Evolutionary conservation across 1,284 basidiomycete species (phyloP).

Genomic region (Ganoderma multipileum): DNA sequence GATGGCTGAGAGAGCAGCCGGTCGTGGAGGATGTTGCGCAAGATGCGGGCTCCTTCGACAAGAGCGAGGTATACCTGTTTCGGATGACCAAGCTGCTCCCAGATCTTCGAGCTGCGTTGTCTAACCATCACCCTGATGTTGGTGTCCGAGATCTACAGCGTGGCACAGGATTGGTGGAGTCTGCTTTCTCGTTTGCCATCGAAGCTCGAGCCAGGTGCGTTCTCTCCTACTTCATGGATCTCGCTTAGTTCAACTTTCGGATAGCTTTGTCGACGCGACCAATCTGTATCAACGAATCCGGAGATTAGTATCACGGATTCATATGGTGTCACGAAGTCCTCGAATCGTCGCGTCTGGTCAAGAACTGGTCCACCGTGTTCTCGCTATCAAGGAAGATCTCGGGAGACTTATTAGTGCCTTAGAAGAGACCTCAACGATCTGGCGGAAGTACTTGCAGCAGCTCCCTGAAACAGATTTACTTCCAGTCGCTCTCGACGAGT

Average conservation of each 20-base stretch:
- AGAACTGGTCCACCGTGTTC: conserved; percentile 39
- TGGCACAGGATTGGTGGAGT: conserved; percentile 84
- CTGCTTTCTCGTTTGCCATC: conserved; percentile 71
- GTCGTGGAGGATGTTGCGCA: conserved; percentile 33
- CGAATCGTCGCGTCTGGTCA: conserved; percentile 37
- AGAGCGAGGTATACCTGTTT: conserved; percentile 75
- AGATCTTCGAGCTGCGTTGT: conserved; percentile 68
- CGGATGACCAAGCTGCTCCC: conserved; percentile 76
- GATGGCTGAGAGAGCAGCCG: conserved; percentile 74
- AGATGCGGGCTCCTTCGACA: conserved; percentile 36
- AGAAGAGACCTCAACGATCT: conserved; percentile 45
- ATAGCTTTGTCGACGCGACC: conserved; percentile 29
- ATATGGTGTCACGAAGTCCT: conserved; percentile 15
- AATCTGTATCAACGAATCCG: conserved; percentile 21
- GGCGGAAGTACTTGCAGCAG: conserved; percentile 25
- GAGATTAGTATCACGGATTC: conserved; percentile 29
- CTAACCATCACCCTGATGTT: conserved; percentile 83
- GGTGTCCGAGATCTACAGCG: conserved; percentile 86
- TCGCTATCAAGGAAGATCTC: conserved; percentile 42
- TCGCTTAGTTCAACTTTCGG: conserved; percentile 28
- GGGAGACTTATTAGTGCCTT: conserved; percentile 47
- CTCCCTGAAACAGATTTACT: conserved; percentile 13
- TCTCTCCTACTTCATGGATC: neutral
- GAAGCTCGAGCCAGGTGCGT: conserved; percentile 48
- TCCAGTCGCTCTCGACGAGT: conserved; percentile 16